A percentile compares a stretch with the other conserved stretches of the same genome.
Conservation (phyloP, 2,329 filamentous ascomycete genomes). For the Cephalotrichum gorgonifer region DNA sequence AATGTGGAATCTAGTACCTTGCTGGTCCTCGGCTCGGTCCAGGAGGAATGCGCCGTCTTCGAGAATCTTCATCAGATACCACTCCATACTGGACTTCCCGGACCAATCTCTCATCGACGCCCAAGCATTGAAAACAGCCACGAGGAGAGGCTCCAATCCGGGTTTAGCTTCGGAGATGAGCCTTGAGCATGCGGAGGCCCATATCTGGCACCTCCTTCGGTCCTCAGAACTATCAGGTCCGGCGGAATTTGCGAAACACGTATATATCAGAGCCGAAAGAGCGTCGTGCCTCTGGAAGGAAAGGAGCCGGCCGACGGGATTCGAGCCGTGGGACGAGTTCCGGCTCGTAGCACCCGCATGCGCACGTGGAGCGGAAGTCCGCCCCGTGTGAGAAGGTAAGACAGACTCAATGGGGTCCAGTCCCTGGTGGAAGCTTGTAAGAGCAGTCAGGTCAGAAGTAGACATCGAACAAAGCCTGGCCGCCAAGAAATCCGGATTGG, state of each 20-base stretch:
- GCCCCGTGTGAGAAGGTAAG: constrained; percentile 54
- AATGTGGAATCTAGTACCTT: constrained; percentile 59
- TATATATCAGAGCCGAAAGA: constrained; percentile 74
- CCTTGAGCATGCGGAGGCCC: constrained; percentile 79
- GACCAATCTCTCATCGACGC: constrained; percentile 81
- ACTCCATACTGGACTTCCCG: constrained; percentile 79
- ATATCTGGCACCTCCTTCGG: constrained; percentile 67
- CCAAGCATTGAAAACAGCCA: constrained; percentile 81
- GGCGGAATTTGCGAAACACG: constrained; percentile 78
- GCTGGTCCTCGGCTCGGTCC: constrained; percentile 72
- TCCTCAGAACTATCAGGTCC: constrained; percentile 76
- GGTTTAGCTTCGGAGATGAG: constrained; percentile 69
- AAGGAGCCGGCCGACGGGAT: constrained; percentile 64
- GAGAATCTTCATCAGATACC: constrained; percentile 89
- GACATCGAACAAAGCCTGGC: constrained; percentile 68
- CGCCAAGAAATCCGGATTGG: constrained; percentile 80
- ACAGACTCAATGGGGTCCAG: constrained; percentile 78
- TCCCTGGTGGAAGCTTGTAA: constrained; percentile 69
- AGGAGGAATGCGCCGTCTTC: constrained; percentile 87
- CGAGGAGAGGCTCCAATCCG: constrained; percentile 69
- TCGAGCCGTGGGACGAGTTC: constrained; percentile 29
- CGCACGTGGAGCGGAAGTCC: constrained; percentile 31
- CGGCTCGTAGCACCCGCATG: constrained; percentile 5
- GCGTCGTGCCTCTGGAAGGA: constrained; percentile 81
- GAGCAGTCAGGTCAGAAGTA: constrained; percentile 62